These are phyloP conservation scores for Vitis amurensis DNA, from an alignment of 164 flowering plant genomes.

Conservation along the genomic window DNA sequence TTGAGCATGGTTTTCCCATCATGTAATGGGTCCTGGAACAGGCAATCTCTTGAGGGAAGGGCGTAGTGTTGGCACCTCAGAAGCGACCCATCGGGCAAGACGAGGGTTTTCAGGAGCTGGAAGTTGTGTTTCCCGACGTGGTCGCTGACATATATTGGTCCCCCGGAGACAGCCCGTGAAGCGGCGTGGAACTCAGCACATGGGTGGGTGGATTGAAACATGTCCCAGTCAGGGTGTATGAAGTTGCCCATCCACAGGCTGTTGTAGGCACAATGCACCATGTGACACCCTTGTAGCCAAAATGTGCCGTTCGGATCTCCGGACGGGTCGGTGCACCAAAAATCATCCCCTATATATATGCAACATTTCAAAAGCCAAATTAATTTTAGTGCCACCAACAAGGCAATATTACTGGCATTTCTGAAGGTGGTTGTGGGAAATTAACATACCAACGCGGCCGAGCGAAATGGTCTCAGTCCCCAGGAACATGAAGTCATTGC, in stretches of 20 bases:
- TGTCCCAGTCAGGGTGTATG: slow-evolving; percentile 85
- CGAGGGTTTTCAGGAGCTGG: slow-evolving; percentile 29
- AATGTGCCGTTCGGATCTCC: slow-evolving; percentile 68
- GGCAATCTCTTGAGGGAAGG: slow-evolving; percentile 39
- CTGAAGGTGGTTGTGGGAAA: too few relatives aligned
- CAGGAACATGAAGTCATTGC: slow-evolving; percentile 79
- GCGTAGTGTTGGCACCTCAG: slow-evolving; percentile 31
- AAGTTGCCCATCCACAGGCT: slow-evolving; percentile 80
- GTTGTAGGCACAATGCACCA: slow-evolving; percentile 82
- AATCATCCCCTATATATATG: slow-evolving; percentile 53
- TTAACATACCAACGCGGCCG: slow-evolving; percentile 65
- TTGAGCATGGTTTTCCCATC: slow-evolving; percentile 51
- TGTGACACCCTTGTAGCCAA: slow-evolving; percentile 83
- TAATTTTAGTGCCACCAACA: too few relatives aligned
- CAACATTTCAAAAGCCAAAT: too few relatives aligned
- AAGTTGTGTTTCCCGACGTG: slow-evolving; percentile 33
- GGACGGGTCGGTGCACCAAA: slow-evolving; percentile 66
- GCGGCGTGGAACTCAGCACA: slow-evolving; percentile 80
- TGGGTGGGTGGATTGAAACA: slow-evolving; percentile 79
- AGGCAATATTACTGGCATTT: too few relatives aligned
- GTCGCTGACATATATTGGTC: slow-evolving; percentile 61
- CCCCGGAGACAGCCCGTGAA: slow-evolving; percentile 75
- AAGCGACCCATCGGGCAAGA: slow-evolving; percentile 41
- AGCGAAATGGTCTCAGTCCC: slow-evolving; percentile 67
- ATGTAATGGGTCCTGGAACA: slow-evolving; percentile 38